Evolutionary conservation across 371 early-diverging fungal species (phyloP), one percentile per base, ranked within the genome.

Genomic region (Nematocida displodere): DNA sequence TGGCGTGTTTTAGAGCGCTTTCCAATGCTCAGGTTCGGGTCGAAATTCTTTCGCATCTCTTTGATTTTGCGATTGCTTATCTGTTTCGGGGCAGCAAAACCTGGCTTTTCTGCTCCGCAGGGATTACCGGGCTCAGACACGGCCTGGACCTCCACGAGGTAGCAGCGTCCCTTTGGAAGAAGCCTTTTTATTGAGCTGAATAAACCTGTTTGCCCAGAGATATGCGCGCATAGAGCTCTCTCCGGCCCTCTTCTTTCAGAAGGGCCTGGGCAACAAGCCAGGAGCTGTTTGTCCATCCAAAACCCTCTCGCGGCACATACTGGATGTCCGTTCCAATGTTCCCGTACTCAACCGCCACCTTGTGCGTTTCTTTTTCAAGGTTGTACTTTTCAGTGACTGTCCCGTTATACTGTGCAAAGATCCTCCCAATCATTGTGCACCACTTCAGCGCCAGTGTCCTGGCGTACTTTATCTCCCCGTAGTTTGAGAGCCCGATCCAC

Each of bases 241-340:
- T 71, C 33, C 59, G 5, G 20, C 75, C 52, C 4, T 34, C 48
- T 50, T 71, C 75, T 20, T 33, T 34, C 11, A 71, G 54, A 47
- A 71, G 75, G 3, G 48, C 61, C 49, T 59, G 28, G 5, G 61
- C 75, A 26, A 71, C 8, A 22, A 71, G 75, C 75, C 75, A 71
- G 7, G 75, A 71, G 4, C 50, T 22, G 33, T 71, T 71, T 50
- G 75, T 71, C 75, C 75, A 71, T 50, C 75, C 75, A 71, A 71
- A 71, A 11, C 75, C 75, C 54, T 71, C 75, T 15, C 59, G 11
- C 1, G 75, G 75, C 17, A 61, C 62, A 47, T 71, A 47, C 50
- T 49, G 11, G 28, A 71, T 71, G 22, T 71, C 37, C 13, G 48
- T 40, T 20, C 75, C 75, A 29, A 71, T 47, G 39, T 71, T 71